Conservation (phyloP, 345 rosid species). For the Theobroma cacao region DNA sequence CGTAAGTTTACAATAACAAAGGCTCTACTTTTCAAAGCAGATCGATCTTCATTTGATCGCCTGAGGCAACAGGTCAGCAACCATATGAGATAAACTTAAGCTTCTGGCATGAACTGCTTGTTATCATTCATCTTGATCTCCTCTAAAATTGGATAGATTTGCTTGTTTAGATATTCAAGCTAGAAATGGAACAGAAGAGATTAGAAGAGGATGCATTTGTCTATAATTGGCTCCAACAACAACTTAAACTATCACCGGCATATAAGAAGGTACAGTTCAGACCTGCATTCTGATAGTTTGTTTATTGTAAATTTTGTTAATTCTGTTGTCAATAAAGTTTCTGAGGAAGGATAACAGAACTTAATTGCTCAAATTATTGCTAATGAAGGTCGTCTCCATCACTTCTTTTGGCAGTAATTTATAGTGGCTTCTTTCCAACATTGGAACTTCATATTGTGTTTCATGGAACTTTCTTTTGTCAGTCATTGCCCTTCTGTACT, state of each 20-base stretch:
- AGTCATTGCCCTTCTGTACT: too few relatives aligned
- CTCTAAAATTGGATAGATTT: conserved; percentile 14
- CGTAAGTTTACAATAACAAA: conserved; percentile 80
- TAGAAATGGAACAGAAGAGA: conserved; percentile 83
- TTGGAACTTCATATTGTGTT: too few relatives aligned
- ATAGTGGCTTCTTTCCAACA: not conserved
- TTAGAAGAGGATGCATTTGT: conserved; percentile 85
- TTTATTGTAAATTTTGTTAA: not conserved
- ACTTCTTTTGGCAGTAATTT: not conserved
- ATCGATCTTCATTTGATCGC: conserved; percentile 82
- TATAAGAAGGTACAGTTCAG: conserved; percentile 64
- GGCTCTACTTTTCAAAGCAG: conserved; percentile 80
- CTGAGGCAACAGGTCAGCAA: conserved; percentile 70
- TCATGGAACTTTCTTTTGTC: too few relatives aligned
- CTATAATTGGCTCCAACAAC: conserved; percentile 92
- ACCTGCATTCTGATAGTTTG: not conserved
- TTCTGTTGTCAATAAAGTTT: not conserved
- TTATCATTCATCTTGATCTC: conserved; percentile 7
- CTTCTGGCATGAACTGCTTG: conserved; percentile 1
- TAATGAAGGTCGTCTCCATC: not conserved
- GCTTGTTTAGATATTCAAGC: conserved; percentile 59
- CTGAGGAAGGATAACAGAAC: not conserved
- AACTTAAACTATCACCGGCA: conserved; percentile 87
- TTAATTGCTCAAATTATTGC: not conserved
- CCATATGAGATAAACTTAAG: conserved; percentile 17